phyloP scores from a whole-genome alignment of 768 basidiomycete genomes.

The Tulasnella sp. region DNA sequence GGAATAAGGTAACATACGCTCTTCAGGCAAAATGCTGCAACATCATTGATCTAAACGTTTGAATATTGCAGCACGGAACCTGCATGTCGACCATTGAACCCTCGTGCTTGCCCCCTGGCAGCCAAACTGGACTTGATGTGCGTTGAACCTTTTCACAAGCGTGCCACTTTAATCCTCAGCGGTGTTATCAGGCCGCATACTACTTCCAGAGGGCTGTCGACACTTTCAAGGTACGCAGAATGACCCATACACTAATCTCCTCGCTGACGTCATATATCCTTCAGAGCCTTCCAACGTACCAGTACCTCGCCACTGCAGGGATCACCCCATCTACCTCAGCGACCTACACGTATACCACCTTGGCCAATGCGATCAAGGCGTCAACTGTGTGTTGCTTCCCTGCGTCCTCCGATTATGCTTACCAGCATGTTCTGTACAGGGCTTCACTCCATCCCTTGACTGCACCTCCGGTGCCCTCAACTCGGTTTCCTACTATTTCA shows the following conservation, averaged over 20 bases:
- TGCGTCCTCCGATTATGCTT: constrained; percentile 1
- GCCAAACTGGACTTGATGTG: constrained; percentile 21
- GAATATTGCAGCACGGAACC: constrained; percentile 19
- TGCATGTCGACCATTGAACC: constrained; percentile 25
- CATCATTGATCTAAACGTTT: background rate
- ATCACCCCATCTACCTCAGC: constrained; percentile 51
- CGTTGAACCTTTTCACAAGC: constrained; percentile 19
- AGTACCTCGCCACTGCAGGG: constrained; percentile 56
- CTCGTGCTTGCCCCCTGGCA: constrained; percentile 20
- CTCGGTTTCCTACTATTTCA: constrained; percentile 49
- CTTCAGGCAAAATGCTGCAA: background rate
- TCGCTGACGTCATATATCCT: constrained; percentile 5
- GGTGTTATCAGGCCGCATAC: background rate
- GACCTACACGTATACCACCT: constrained; percentile 44
- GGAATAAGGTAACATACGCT: constrained; percentile 12
- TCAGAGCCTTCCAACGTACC: constrained; percentile 57
- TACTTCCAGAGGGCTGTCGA: constrained; percentile 32
- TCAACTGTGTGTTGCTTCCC: constrained; percentile 37
- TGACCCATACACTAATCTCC: constrained; percentile 1
- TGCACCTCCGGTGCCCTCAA: constrained; percentile 33
- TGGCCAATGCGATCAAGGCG: constrained; percentile 41
- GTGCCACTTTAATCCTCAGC: background rate
- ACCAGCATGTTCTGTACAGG: constrained; percentile 24
- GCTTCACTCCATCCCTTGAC: constrained; percentile 38
- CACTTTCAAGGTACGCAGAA: constrained; percentile 40